Evolutionary conservation across 2,329 filamentous ascomycete species (phyloP).

Genomic region (Parafenestella ontariensis): DNA sequence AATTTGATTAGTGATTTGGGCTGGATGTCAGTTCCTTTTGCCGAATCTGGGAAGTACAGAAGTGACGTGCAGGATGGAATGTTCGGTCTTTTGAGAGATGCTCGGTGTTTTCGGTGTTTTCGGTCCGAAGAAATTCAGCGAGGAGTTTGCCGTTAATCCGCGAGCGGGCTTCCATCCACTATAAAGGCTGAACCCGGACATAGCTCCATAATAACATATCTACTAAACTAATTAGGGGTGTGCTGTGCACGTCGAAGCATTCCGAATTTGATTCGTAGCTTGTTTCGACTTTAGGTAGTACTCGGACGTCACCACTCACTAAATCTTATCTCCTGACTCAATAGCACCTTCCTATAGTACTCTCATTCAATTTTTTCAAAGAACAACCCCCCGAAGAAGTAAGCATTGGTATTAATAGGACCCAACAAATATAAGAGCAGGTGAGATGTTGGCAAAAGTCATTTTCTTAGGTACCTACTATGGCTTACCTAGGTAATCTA

Average conservation of each 20-base stretch:
- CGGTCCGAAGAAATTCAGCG: not conserved
- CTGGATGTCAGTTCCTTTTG: not conserved
- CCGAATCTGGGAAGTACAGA: not conserved
- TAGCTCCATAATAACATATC: not conserved
- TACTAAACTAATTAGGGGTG: not conserved
- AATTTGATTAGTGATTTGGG: not conserved
- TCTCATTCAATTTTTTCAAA: too few relatives aligned
- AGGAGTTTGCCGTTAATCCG: not conserved
- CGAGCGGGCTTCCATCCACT: not conserved
- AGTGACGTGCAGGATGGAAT: not conserved
- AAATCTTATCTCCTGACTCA: not conserved
- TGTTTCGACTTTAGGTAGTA: not conserved
- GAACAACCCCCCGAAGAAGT: too few relatives aligned
- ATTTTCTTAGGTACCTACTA: too few relatives aligned
- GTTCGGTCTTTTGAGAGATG: conserved; percentile 1
- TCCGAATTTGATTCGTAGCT: not conserved
- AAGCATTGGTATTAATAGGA: too few relatives aligned
- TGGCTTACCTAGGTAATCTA: too few relatives aligned
- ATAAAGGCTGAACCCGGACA: not conserved
- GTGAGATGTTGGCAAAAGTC: too few relatives aligned
- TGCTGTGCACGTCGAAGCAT: not conserved
- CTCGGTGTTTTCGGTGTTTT: not conserved
- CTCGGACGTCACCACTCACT: not conserved
- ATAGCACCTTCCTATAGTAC: not conserved
- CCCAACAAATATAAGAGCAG: too few relatives aligned